phyloP scores from a whole-genome alignment of 176 grass and related monocot species.

The Tuctoria greenei region DNA sequence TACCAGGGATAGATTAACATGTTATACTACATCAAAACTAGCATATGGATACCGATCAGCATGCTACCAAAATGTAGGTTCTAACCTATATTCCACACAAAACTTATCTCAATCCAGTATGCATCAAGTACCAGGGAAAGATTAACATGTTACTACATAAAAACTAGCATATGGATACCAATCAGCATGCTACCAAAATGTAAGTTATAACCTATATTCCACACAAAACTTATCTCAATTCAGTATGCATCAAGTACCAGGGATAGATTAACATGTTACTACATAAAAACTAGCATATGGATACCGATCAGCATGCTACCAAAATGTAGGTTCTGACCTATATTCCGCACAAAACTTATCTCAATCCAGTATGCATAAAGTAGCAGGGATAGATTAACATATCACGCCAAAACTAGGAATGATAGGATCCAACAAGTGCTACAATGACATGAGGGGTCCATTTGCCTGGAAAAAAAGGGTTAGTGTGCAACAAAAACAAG shows the following conservation, averaged over 20 bases:
- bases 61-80: too few relatives aligned
- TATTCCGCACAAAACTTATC: neutral
- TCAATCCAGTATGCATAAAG: neutral
- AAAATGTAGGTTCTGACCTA: too few relatives aligned
- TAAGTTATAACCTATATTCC: neutral
- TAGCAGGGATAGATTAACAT: too few relatives aligned
- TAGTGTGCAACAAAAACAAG: slow-evolving; percentile 2
- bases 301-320: too few relatives aligned
- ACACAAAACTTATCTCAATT: neutral
- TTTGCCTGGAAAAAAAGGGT: neutral
- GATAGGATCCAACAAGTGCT: neutral
- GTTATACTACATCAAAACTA: neutral
- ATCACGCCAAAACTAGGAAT: neutral
- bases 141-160: neutral
- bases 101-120: neutral
- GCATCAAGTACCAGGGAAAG: too few relatives aligned
- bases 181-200: too few relatives aligned
- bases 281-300: too few relatives aligned
- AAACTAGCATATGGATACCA: too few relatives aligned
- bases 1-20: too few relatives aligned
- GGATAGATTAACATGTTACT: neutral
- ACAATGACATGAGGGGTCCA: neutral
- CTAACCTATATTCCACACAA: neutral
- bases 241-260: neutral
- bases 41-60: too few relatives aligned